Evolutionary conservation across 31 red algal genomes (phyloP), one percentile per base, ranked within the genome.

Genomic region (Odonthalia washingtoniensis): DNA sequence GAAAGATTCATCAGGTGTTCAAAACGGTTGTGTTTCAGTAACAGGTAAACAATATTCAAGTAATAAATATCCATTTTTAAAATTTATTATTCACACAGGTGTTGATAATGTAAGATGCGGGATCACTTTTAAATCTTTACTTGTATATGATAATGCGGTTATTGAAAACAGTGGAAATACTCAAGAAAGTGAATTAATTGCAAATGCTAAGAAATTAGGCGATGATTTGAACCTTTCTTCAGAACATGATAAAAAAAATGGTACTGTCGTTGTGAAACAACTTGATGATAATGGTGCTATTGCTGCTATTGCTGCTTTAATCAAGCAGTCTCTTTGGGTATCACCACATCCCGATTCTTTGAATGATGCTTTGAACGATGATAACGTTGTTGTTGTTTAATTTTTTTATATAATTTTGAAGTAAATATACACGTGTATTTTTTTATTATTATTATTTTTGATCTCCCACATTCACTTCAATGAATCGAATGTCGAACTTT

Each of bases 41-140:
- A n/a, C n/a, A n/a, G n/a, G n/a, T n/a, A n/a, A n/a, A n/a, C n/a
- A n/a, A n/a, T n/a, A n/a, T n/a, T n/a, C n/a, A n/a, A n/a, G n/a
- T n/a, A n/a, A n/a, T n/a, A n/a, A n/a, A n/a, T n/a, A n/a, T n/a
- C n/a, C n/a, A n/a, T n/a, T n/a, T n/a, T n/a, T n/a, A n/a, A n/a
- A n/a, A n/a, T n/a, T n/a, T n/a, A n/a, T 89, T 38, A 76, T 89
- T n/a, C 75, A 77, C 42, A 89, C 86, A 3, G 75, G 65, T 81
- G 75, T 74, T 70, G 76, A 65, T 31, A 80, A 89, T 72, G 57
- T 77, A 37, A 76, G 86, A 32, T 74, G 75, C n/a, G 65, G 64
- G 1, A 81, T 81, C 32, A 89, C 76, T 0, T 81, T 89, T 52
- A 61, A 68, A 31, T 89, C 86, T 28, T 65, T 89, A 42, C 86